These are phyloP conservation scores for Botryotinia calthae DNA, from an alignment of 2,329 filamentous ascomycete genomes.

Conservation along the genomic window DNA sequence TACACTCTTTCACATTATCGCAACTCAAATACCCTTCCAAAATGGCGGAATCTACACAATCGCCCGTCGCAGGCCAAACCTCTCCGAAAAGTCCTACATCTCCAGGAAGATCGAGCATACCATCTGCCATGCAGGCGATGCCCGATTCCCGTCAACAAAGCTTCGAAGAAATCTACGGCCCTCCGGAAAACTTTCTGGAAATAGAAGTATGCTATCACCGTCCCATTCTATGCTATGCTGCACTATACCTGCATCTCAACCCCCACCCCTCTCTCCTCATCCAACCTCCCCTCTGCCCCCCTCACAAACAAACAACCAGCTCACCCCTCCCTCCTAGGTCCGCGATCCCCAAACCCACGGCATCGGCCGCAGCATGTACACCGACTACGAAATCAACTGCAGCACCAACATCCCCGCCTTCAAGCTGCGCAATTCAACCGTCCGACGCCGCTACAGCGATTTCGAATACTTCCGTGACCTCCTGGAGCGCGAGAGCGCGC, in stretches of 20 bases:
- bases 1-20: not conserved
- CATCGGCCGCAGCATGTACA: conserved; percentile 95
- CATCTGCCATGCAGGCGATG: conserved; percentile 56
- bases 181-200: conserved; percentile 97
- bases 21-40: not conserved
- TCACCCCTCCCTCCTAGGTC: conserved; percentile 55
- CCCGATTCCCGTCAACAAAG: conserved; percentile 81
- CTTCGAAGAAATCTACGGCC: conserved; percentile 98
- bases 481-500: conserved; percentile 87
- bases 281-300: conserved; percentile 7
- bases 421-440: conserved; percentile 85
- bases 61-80: conserved; percentile 6
- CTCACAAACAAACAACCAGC: conserved; percentile 19
- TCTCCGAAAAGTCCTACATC: conserved; percentile 17
- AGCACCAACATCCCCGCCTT: conserved; percentile 98
- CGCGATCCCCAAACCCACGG: conserved; percentile 92
- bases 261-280: not conserved
- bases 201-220: conserved; percentile 69
- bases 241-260: conserved; percentile 21
- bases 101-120: conserved; percentile 14
- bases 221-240: conserved; percentile 15
- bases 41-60: conserved; percentile 15
- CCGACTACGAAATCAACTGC: conserved; percentile 97
- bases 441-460: conserved; percentile 92
- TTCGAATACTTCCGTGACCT: conserved; percentile 99